Percentiles rank a stretch among this genome's conserved stretches.
phyloP scores from a whole-genome alignment of 352 stramenopile genomes.

The Phytophthora hybrid region DNA sequence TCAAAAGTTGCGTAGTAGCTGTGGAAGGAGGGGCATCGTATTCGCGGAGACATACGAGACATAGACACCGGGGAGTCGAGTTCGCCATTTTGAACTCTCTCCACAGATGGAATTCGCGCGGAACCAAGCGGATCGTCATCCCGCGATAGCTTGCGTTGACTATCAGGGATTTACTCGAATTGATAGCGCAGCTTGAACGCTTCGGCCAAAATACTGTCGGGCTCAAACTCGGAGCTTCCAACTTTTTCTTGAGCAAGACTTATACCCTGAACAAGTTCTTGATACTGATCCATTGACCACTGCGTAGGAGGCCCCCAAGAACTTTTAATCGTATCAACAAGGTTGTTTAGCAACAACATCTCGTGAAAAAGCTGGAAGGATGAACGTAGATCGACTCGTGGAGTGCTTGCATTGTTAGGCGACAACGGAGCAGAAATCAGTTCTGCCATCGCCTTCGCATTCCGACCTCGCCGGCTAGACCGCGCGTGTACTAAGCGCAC shows the following conservation, averaged over 20 bases:
- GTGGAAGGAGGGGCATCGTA: slow-evolving; percentile 74
- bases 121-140: slow-evolving; percentile 28
- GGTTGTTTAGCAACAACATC: slow-evolving; percentile 66
- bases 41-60: slow-evolving; percentile 34
- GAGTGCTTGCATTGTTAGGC: slow-evolving; percentile 19
- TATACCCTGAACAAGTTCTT: slow-evolving; percentile 69
- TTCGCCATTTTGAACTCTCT: slow-evolving; percentile 13
- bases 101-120: slow-evolving; percentile 1
- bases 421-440: slow-evolving; percentile 34
- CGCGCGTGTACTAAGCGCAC: slow-evolving; percentile 30
- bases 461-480: slow-evolving; percentile 30
- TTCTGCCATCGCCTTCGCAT: slow-evolving; percentile 37
- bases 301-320: slow-evolving; percentile 56
- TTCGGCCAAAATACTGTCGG: slow-evolving; percentile 48
- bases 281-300: slow-evolving; percentile 67
- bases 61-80: slow-evolving; percentile 18
- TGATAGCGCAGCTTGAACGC: slow-evolving; percentile 70
- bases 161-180: slow-evolving; percentile 74
- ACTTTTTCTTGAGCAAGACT: slow-evolving; percentile 60
- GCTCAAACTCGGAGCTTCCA: slow-evolving; percentile 41
- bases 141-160: slow-evolving; percentile 55
- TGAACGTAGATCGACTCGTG: slow-evolving; percentile 54
- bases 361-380: slow-evolving; percentile 81
- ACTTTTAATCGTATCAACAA: slow-evolving; percentile 50
- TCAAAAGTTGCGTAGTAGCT: slow-evolving; percentile 83